Percentiles rank a stretch among this genome's conserved stretches.
Evolutionary conservation across 192 early-diverging fungal genomes (phyloP).

Genomic region (Coemansia sp.): DNA sequence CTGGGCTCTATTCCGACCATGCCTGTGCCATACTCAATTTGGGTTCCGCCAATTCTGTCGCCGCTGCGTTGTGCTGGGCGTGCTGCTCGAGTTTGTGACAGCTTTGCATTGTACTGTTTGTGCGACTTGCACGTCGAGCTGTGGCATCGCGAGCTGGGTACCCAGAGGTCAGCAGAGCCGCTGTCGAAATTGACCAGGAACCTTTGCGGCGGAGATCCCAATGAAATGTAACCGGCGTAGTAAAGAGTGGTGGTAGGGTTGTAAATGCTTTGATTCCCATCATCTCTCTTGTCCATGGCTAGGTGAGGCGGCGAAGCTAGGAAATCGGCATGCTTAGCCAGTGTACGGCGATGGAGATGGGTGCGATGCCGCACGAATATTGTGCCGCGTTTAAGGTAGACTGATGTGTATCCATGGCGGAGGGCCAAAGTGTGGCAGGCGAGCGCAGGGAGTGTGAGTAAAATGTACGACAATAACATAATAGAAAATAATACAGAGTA

Average conservation of each 20-base stretch:
- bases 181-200: constrained; percentile 74
- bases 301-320: not conserved
- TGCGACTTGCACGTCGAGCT: constrained; percentile 33
- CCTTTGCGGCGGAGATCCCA: constrained; percentile 66
- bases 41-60: not conserved
- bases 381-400: constrained; percentile 32
- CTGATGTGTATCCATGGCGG: constrained; percentile 33
- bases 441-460: constrained; percentile 8
- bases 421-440: constrained; percentile 3
- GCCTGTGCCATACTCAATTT: constrained; percentile 51
- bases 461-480: not conserved
- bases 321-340: constrained; percentile 39
- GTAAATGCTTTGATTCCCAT: constrained; percentile 3
- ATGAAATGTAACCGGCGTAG: constrained; percentile 69
- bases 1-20: constrained; percentile 41
- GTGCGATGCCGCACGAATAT: constrained; percentile 48
- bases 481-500: not conserved
- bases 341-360: constrained; percentile 17
- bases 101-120: constrained; percentile 25
- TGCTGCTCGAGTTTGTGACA: not conserved
- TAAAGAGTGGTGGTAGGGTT: constrained; percentile 49
- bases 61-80: not conserved
- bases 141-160: constrained; percentile 56
- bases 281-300: not conserved
- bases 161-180: constrained; percentile 73